Base-by-base conservation (phyloP, 208 protist genomes). In the Leishmania tropica region DNA sequence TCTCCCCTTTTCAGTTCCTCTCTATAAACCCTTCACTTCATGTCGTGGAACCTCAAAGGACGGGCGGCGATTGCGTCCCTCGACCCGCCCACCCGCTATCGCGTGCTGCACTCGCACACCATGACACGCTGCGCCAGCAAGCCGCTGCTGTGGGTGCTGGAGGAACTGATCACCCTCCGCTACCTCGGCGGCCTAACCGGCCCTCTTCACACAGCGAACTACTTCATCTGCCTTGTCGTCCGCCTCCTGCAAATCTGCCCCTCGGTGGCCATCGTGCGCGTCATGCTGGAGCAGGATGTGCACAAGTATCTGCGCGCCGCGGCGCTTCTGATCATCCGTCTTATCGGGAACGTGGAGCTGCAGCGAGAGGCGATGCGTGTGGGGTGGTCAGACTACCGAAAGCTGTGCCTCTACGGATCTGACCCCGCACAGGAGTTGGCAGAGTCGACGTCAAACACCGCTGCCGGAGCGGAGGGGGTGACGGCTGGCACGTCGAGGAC, bases 281-380 rank as follows among this genome's bases (percentile, higher is more conserved):
- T 88, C 35, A 94, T 95, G 90, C 83, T 96, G n/a, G 78, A 78
- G 28, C 93, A 96, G 67, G 90, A 94, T 70, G 84, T 94, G 31
- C 92, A 95, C 85, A 96, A 96, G 81, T 96, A 95, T 79, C 64
- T 96, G 60, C 88, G 92, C 28, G 92, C 94, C 42, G 92, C 90
- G 3, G 93, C 92, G 17, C 67, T 95, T 7, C 85, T 96, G 67
- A 10, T 95, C 11, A 90, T 95, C 71, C 88, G 93, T 0, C 87
- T 96, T 28, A 94, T 96, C 73, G 93, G 93, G 0, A 87, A 89
- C 60, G 76, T 54, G 3, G 74, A 77, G 35, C 84, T 95, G 81
- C 76, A 89, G 60, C 82, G 83, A n/a, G 86, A 89, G 77, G 90
- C 93, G 24, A 75, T 95, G 73, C 64, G 71, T 6, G 74, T 93